These are phyloP conservation scores for Colletotrichum liaoningense DNA, from an alignment of 2,329 filamentous ascomycete genomes.

Conservation along the genomic window DNA sequence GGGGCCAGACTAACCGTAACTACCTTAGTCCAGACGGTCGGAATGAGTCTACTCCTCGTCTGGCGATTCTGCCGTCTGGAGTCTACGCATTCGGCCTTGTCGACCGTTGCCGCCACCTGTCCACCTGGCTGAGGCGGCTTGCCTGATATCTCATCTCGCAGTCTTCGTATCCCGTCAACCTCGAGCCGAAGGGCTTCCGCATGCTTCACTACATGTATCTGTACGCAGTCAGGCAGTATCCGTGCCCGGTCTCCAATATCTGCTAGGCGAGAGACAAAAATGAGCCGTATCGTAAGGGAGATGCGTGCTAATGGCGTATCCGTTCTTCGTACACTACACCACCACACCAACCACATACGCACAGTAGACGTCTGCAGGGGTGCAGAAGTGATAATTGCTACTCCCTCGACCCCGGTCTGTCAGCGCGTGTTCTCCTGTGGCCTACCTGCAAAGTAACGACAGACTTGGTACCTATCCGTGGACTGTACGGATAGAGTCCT, in stretches of 20 bases:
- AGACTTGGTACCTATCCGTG: not conserved
- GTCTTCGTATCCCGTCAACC: not conserved
- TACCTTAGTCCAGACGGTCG: constrained; percentile 18
- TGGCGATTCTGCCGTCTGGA: constrained; percentile 9
- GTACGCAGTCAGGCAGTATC: not conserved
- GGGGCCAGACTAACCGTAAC: not conserved
- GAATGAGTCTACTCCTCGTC: constrained; percentile 25
- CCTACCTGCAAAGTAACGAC: not conserved
- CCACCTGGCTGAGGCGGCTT: not conserved
- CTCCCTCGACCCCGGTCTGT: constrained; percentile 9
- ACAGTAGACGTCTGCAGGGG: constrained; percentile 8
- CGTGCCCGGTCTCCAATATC: not conserved
- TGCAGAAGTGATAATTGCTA: not conserved
- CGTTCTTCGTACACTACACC: not conserved
- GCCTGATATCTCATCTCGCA: constrained; percentile 14
- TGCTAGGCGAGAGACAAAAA: not conserved
- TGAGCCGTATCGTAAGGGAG: not conserved
- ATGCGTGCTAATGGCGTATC: not conserved
- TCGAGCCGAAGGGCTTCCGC: not conserved
- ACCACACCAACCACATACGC: too few species aligned
- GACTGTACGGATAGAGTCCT: not conserved
- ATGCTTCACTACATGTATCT: not conserved
- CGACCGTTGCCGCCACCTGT: constrained; percentile 15
- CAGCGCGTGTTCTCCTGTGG: constrained; percentile 27
- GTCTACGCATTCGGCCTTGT: constrained; percentile 10